phyloP scores from a whole-genome alignment of 148 eudicot genomes.

The Beta vulgaris region DNA sequence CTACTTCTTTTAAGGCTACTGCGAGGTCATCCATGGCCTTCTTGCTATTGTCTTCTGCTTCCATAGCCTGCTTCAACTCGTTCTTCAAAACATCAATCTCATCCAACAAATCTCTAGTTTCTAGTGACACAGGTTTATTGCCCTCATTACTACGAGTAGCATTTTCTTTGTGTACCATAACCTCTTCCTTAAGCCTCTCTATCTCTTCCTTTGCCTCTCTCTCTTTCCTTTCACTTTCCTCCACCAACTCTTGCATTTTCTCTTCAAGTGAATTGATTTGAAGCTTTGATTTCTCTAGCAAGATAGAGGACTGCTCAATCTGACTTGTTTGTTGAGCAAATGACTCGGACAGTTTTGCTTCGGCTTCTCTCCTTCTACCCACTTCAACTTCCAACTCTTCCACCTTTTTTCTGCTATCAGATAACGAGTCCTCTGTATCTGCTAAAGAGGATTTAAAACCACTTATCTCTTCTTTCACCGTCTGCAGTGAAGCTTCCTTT shows the following conservation, averaged over 20 bases:
- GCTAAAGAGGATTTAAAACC: conserved; percentile 29
- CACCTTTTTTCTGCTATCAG: conserved; percentile 36
- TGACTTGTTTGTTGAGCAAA: conserved; percentile 38
- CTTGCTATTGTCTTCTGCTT: conserved; percentile 70
- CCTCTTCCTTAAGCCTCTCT: conserved; percentile 37
- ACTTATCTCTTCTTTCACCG: conserved; percentile 34
- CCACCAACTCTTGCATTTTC: conserved; percentile 33
- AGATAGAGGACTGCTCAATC: conserved; percentile 44
- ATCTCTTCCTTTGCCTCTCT: conserved; percentile 23
- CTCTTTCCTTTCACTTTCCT: conserved; percentile 19
- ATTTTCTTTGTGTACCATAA: conserved; percentile 26
- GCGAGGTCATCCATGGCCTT: conserved; percentile 94
- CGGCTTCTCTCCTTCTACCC: conserved; percentile 40
- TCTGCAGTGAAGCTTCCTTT: conserved; percentile 31
- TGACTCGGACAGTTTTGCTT: conserved; percentile 37
- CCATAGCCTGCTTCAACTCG: conserved; percentile 50
- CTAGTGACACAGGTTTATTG: conserved; percentile 22
- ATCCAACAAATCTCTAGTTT: conserved; percentile 20
- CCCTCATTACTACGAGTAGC: conserved; percentile 23
- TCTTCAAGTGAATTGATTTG: conserved; percentile 41
- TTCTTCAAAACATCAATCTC: conserved; percentile 50
- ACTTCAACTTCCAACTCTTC: conserved; percentile 54
- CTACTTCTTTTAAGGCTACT: conserved; percentile 67
- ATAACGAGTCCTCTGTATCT: conserved; percentile 17
- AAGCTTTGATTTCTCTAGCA: conserved; percentile 50